These are phyloP conservation scores for Coemansia aciculifera DNA, from an alignment of 192 early-diverging fungal genomes.

Conservation along the genomic window DNA sequence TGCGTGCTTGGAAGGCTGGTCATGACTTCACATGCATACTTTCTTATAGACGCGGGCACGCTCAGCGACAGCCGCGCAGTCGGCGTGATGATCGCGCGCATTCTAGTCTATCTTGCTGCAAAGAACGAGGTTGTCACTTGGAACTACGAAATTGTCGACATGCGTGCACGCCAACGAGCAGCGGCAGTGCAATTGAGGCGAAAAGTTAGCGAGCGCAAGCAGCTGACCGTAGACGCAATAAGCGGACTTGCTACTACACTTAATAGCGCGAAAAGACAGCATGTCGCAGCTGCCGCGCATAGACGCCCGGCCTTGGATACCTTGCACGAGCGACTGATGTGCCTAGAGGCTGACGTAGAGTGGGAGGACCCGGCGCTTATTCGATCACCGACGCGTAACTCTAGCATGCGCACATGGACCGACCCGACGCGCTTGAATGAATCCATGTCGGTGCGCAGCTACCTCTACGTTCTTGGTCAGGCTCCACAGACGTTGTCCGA, in stretches of 20 bases:
- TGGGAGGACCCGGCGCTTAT: constrained; percentile 53
- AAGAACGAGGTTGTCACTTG: constrained; percentile 36
- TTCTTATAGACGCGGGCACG: constrained; percentile 42
- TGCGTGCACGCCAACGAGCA: constrained; percentile 17
- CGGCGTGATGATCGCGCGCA: constrained; percentile 23
- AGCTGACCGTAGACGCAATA: constrained; percentile 11
- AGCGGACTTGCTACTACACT: constrained; percentile 13
- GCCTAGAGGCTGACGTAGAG: constrained; percentile 51
- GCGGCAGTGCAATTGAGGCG: constrained; percentile 20
- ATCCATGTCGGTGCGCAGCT: constrained; percentile 45
- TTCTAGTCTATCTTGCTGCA: constrained; percentile 35
- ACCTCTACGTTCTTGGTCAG: constrained; percentile 30
- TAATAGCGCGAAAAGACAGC: neutral
- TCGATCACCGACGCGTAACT: constrained; percentile 36
- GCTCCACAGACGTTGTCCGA: constrained; percentile 24
- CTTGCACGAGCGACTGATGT: constrained; percentile 43
- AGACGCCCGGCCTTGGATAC: constrained; percentile 18
- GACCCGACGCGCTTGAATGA: constrained; percentile 50
- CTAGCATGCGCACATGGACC: constrained; percentile 24
- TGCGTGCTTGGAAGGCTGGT: neutral
- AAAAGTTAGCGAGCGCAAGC: constrained; percentile 25
- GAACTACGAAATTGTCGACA: constrained; percentile 48
- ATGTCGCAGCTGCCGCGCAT: neutral
- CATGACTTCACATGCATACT: constrained; percentile 46
- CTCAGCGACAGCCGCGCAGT: constrained; percentile 1